Evolutionary conservation across 164 flowering plant genomes (phyloP).

Genomic region (Nymphaea colorata): DNA sequence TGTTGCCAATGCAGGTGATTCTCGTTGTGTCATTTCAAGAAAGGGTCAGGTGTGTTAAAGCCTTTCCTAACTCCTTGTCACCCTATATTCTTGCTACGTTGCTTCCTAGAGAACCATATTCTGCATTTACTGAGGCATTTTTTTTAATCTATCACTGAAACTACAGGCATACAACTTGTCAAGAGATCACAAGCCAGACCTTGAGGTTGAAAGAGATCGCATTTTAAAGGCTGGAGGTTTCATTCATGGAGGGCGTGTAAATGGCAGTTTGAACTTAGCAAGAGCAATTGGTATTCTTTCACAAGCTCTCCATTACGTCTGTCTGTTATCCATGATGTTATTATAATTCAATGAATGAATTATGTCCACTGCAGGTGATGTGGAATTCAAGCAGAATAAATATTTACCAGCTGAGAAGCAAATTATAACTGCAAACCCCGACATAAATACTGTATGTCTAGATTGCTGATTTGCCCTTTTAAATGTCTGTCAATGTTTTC

Average conservation of each 20-base stretch:
- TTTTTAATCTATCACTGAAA: background rate
- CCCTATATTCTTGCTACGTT: background rate
- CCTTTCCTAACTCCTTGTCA: background rate
- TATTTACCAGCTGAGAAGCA: constrained; percentile 85
- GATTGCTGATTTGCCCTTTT: background rate
- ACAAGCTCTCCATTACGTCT: background rate
- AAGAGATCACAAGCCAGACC: constrained; percentile 96
- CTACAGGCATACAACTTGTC: constrained; percentile 91
- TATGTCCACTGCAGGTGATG: constrained; percentile 57
- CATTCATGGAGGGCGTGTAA: constrained; percentile 94
- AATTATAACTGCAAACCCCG: constrained; percentile 95
- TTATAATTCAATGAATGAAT: background rate
- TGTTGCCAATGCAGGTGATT: constrained; percentile 99
- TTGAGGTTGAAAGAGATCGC: constrained; percentile 89
- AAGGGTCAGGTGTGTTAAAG: constrained; percentile 73
- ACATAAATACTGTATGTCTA: constrained; percentile 60
- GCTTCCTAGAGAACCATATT: too few species aligned
- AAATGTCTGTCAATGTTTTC: background rate
- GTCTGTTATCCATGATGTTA: background rate
- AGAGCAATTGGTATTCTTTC: constrained; percentile 89
- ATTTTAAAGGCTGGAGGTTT: constrained; percentile 96
- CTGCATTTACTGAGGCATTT: background rate
- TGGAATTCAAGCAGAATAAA: constrained; percentile 97
- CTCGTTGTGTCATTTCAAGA: constrained; percentile 95
- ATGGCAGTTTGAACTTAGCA: constrained; percentile 94